These are phyloP conservation scores for Lasiodiplodia citricola DNA, from an alignment of 2,329 filamentous ascomycete genomes.

Conservation along the genomic window DNA sequence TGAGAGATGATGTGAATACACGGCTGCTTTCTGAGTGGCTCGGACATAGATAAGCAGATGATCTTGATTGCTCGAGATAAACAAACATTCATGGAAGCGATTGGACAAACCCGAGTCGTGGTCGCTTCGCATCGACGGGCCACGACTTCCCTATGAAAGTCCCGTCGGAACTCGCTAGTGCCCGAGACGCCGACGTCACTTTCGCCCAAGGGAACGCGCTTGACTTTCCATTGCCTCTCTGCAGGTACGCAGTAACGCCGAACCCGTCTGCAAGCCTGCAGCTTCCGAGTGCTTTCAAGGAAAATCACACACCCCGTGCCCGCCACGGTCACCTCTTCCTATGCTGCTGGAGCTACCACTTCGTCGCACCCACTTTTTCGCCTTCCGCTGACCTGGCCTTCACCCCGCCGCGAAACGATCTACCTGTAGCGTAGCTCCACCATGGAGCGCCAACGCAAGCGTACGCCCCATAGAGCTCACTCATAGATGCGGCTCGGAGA, in stretches of 20 bases:
- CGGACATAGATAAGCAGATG: neutral
- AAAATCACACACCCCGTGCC: neutral
- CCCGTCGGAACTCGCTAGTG: neutral
- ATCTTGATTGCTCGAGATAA: neutral
- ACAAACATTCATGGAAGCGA: too few species aligned
- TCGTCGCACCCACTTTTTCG: conserved; percentile 25
- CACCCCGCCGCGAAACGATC: conserved; percentile 29
- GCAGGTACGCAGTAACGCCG: conserved; percentile 21
- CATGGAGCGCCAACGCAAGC: conserved; percentile 59
- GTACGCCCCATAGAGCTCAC: conserved; percentile 35
- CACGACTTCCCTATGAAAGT: too few species aligned
- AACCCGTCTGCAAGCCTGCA: conserved; percentile 4
- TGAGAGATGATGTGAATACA: neutral
- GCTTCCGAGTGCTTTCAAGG: neutral
- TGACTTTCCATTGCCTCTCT: conserved; percentile 16
- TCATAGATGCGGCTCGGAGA: neutral
- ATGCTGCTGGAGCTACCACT: conserved; percentile 18
- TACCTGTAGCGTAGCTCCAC: conserved; percentile 31
- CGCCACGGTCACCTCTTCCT: conserved; percentile 12
- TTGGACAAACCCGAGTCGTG: neutral
- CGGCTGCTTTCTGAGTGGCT: neutral
- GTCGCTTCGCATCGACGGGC: neutral
- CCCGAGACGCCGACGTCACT: conserved; percentile 23
- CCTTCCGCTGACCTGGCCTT: conserved; percentile 37
- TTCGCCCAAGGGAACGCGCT: conserved; percentile 13